Conservation (phyloP, 73 alveolate species). For the Paramecium octaurelia region DNA sequence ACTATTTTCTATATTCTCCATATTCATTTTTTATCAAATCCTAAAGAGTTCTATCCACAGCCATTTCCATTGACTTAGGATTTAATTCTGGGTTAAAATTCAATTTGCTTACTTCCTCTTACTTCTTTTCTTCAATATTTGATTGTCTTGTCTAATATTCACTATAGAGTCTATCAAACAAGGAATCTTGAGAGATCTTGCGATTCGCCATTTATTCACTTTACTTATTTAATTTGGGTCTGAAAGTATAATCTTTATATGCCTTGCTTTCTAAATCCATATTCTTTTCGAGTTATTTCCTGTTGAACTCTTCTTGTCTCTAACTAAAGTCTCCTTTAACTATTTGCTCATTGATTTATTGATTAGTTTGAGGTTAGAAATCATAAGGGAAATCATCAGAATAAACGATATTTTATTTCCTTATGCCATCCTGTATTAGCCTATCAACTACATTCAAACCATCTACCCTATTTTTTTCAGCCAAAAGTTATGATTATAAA, state of each 20-base stretch:
- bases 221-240: neutral
- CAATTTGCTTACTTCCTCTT: neutral
- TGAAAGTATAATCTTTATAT: neutral
- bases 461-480: neutral
- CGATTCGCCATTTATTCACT: neutral
- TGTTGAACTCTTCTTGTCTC: neutral
- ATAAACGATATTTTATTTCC: neutral
- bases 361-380: neutral
- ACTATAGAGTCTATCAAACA: neutral
- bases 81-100: slow-evolving; percentile 34
- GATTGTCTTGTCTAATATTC: neutral
- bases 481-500: neutral
- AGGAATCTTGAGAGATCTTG: neutral
- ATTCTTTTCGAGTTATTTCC: neutral
- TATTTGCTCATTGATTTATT: neutral
- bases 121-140: neutral
- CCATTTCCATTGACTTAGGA: slow-evolving; percentile 30
- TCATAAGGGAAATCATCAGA: neutral
- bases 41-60: neutral
- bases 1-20: neutral
- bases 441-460: neutral
- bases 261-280: neutral
- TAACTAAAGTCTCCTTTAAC: neutral
- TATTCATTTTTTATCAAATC: slow-evolving; percentile 27
- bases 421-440: neutral